Evolutionary conservation across 2,329 filamentous ascomycete genomes (phyloP), one percentile per base, ranked within the genome.

Genomic region (Fulvia fulva): DNA sequence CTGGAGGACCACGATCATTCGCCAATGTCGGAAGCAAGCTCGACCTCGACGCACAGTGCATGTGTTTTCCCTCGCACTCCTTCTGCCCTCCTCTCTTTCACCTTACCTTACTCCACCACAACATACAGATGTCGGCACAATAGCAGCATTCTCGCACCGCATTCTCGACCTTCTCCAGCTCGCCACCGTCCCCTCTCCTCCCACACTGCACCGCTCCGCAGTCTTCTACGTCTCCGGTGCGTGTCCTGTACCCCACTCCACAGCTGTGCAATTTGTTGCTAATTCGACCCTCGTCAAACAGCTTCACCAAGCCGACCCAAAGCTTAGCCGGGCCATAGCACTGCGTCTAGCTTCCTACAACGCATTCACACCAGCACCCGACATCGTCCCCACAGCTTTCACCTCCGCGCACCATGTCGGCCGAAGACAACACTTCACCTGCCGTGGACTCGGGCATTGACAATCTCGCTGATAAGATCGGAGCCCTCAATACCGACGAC

Each of bases 401-500:
- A 50, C 47, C n/a, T 26, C 22, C 21, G 3, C 28, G 9, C 52
- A 46, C 21, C 21, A 71, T 71, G 68, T 71, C 69, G 57, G 65
- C 65, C 51, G 68, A 71, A 60, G 68, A 70, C 55, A 54, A 70
- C 55, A 54, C 60, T 21, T 65, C 67, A 25, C 63, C 63, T 54
- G 61, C 58, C 41, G 51, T 67, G 46, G 69, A 71, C 64, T 65
- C 65, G 44, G 66, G 66, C 63, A 62, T 71, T 57, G 68, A 71
- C 61, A 57, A 66, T 57, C 65, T 79, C 61, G 66, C 71, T 67
- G 76, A 79, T 51, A 72, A 74, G 61, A 62, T 80, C 59, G 72
- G 75, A 57, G 70, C 69, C 55, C 65, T 78, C 51, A 74, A 71
- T 68, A 69, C 75, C 49, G 74, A 77, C 63, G 89, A 89, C 66